Evolutionary conservation across 805 yeast genomes (phyloP).

Genomic region (Maudiozyma barnettii): DNA sequence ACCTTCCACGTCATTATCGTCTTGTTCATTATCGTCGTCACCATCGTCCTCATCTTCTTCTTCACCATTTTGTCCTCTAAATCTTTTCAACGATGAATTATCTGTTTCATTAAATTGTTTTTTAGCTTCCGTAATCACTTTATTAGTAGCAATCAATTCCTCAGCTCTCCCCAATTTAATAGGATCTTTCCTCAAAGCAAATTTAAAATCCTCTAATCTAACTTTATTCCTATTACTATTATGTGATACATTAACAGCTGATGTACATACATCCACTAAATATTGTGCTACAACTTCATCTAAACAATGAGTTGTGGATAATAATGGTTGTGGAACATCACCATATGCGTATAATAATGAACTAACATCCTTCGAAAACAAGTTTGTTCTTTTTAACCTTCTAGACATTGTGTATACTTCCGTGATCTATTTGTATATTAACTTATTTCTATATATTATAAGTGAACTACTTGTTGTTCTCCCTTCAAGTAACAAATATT

Average conservation of each 20-base stretch:
- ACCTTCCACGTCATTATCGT: constrained; percentile 1
- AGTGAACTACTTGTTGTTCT: neutral
- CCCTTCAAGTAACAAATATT: neutral
- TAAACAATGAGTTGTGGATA: constrained; percentile 53
- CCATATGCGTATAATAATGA: constrained; percentile 64
- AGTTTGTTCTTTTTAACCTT: constrained; percentile 34
- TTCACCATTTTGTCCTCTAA: constrained; percentile 23
- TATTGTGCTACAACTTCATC: constrained; percentile 63
- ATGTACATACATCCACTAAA: constrained; percentile 49
- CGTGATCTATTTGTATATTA: neutral
- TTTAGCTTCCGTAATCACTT: constrained; percentile 55
- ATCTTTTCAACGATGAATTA: constrained; percentile 31
- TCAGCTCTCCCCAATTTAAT: constrained; percentile 60
- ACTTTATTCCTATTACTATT: constrained; percentile 50
- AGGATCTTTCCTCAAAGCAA: constrained; percentile 57
- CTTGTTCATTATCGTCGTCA: constrained; percentile 12
- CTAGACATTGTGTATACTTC: constrained; percentile 19
- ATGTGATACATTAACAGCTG: constrained; percentile 41
- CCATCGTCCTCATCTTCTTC: constrained; percentile 20
- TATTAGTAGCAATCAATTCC: constrained; percentile 51
- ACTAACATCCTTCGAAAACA: constrained; percentile 43
- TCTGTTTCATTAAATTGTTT: constrained; percentile 59
- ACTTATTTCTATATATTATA: neutral
- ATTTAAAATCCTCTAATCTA: constrained; percentile 63
- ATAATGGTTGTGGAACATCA: constrained; percentile 56